Percentiles rank a stretch among this genome's conserved stretches.
Conservation (phyloP, 208 protist genomes). For the Crithidia fasciculata region DNA sequence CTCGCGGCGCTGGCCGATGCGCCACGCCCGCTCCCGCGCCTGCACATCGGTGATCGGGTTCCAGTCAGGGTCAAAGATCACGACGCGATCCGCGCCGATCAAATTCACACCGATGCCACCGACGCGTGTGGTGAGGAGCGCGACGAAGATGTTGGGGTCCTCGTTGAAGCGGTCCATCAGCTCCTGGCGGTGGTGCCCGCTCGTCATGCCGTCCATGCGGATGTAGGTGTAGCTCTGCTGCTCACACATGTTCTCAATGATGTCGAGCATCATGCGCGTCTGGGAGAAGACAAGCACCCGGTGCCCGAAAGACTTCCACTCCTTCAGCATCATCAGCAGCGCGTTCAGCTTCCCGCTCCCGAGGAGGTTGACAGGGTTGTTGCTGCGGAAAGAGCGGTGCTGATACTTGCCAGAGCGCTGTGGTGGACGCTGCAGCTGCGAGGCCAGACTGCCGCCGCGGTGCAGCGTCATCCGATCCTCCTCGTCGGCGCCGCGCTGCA, state of each 20-base stretch:
- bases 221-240: constrained; percentile 85
- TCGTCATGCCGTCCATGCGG: constrained; percentile 96
- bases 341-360: constrained; percentile 95
- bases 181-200: constrained; percentile 66
- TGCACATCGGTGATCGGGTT: constrained; percentile 93
- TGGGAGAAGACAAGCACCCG: constrained; percentile 98
- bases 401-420: constrained; percentile 2
- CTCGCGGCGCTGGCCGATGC: constrained; percentile 96
- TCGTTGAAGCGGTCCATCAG: constrained; percentile 97
- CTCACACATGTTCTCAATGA: constrained; percentile 94
- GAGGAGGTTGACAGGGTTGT: constrained; percentile 57
- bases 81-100: constrained; percentile 97
- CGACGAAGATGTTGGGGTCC: constrained; percentile 91
- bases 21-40: constrained; percentile 94
- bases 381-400: constrained; percentile 66
- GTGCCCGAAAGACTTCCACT: constrained; percentile 94
- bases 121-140: constrained; percentile 97
- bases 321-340: constrained; percentile 87
- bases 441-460: not conserved
- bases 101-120: constrained; percentile 98
- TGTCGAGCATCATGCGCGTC: constrained; percentile 98
- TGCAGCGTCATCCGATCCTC: constrained; percentile 31
- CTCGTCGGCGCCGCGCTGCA: constrained; percentile 45
- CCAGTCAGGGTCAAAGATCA: constrained; percentile 99
- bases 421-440: not conserved